Evolutionary conservation across 2,329 filamentous ascomycete genomes (phyloP), one percentile per base, ranked within the genome.

Genomic region (Clarireedia paspali): DNA sequence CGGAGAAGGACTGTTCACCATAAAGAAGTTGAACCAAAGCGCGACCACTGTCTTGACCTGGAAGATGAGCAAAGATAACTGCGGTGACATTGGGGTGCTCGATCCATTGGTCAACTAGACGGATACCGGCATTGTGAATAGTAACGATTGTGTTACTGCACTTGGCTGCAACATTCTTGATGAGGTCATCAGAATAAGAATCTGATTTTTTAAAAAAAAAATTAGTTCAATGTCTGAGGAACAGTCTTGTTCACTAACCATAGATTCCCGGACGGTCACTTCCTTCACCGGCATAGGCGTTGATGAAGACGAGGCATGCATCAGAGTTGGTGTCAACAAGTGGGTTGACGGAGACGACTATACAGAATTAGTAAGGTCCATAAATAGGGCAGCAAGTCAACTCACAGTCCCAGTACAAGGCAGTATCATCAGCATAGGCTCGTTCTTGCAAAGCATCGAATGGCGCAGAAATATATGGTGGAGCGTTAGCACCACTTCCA

Each of bases 271-370:
- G 73, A 47, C 82, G 76, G 57, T 89, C 78, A 60, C 78, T 86
- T 1, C 85, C 87, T 70, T 95, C 90, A 1, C 86, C 83, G 1
- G 86, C 82, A 69, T 86, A 88, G 6, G 77, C 79, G 64, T 87
- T 87, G 62, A 82, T 79, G 61, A 87, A 81, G 0, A 86, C 81
- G 2, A 87, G 70, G 60, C 89, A 94, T 6, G 89, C 76, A 63
- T 91, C 78, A 1, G 78, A 75, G 5, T 27, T 51, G 2, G 55
- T 47, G 49, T 78, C 72, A 6, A 85, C 77, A 5, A 49, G 62
- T 0, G 83, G 81, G 1, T 73, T 68, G 1, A 40, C 17, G 10
- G 47, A 26, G 24, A 15, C 24, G 26, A 50, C 34, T 50, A 40
- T 2, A 15, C 20, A 14, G 15, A 12, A 10, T 50, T 15, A 50